Evolutionary conservation across 2,329 filamentous ascomycete species (phyloP).

Genomic region (Colletotrichum sp.): DNA sequence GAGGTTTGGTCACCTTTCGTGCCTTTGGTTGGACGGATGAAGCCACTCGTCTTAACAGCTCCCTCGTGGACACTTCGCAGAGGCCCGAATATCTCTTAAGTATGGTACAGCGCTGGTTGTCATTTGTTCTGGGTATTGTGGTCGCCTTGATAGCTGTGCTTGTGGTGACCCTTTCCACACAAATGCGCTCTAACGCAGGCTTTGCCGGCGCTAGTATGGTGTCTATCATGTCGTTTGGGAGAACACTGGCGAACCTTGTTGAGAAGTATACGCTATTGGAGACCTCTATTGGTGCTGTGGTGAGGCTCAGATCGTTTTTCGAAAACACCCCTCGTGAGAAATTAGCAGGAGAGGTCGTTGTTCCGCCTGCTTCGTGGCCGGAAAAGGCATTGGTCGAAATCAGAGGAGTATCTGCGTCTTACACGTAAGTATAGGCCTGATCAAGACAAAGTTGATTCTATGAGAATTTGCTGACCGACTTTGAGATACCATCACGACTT

Average conservation of each 20-base stretch:
- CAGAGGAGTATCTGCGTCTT: slow-evolving; percentile 22
- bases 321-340: slow-evolving; percentile 27
- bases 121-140: slow-evolving; percentile 52
- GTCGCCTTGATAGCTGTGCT: slow-evolving; percentile 52
- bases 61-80: slow-evolving; percentile 59
- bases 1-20: slow-evolving; percentile 59
- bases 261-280: slow-evolving; percentile 35
- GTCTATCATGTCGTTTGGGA: slow-evolving; percentile 40
- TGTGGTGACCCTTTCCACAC: slow-evolving; percentile 54
- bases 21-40: slow-evolving; percentile 60
- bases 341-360: slow-evolving; percentile 4
- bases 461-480: background rate
- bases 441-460: background rate
- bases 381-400: slow-evolving; percentile 33
- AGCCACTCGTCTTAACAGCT: slow-evolving; percentile 44
- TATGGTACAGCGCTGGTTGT: slow-evolving; percentile 64
- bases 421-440: slow-evolving; percentile 7
- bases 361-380: slow-evolving; percentile 33
- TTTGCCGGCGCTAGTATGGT: slow-evolving; percentile 44
- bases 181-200: slow-evolving; percentile 36
- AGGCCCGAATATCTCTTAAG: slow-evolving; percentile 61
- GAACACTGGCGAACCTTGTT: slow-evolving; percentile 32
- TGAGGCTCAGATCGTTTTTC: slow-evolving; percentile 30
- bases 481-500: background rate
- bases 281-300: slow-evolving; percentile 31